These are phyloP conservation scores for Staphylotrichum tortipilum DNA, from an alignment of 495 filamentous ascomycete species.

Conservation along the genomic window DNA sequence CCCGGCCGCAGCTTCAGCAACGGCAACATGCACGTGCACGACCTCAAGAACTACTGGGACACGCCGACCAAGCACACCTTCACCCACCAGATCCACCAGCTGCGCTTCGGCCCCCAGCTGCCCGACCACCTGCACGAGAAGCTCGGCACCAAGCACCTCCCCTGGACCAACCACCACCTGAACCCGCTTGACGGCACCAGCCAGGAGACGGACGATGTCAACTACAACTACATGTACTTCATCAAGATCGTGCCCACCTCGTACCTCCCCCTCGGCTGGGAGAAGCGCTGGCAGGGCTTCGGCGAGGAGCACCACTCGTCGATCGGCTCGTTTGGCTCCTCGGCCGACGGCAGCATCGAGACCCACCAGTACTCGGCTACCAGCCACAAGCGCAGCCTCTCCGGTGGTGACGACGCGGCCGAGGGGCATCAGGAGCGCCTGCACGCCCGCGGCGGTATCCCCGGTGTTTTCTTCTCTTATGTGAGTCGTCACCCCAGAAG, in stretches of 20 bases:
- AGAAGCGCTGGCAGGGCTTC: constrained; percentile 25
- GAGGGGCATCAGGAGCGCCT: constrained; percentile 85
- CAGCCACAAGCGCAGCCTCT: constrained; percentile 79
- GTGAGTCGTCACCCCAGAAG: too few relatives aligned
- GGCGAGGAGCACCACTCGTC: constrained; percentile 36
- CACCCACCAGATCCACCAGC: constrained; percentile 78
- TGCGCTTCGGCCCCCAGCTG: constrained; percentile 89
- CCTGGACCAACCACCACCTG: constrained; percentile 81
- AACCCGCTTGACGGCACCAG: constrained; percentile 83
- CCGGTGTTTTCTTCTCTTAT: constrained; percentile 97
- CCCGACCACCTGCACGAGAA: constrained; percentile 63
- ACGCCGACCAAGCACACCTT: constrained; percentile 69
- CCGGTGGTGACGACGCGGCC: constrained; percentile 68
- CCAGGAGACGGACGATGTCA: constrained; percentile 70
- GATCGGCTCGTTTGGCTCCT: constrained; percentile 55
- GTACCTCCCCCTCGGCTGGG: constrained; percentile 84
- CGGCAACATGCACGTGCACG: constrained; percentile 94
- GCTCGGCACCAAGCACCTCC: constrained; percentile 43
- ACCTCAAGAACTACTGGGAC: constrained; percentile 86
- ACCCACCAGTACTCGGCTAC: constrained; percentile 98
- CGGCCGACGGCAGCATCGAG: constrained; percentile 71
- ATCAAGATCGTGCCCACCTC: constrained; percentile 95
- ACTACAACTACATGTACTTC: constrained; percentile 98
- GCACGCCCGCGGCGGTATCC: constrained; percentile 85
- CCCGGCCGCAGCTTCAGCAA: constrained; percentile 90